Evolutionary conservation across 2,329 filamentous ascomycete genomes (phyloP), one percentile per base, ranked within the genome.

Genomic region (Alternaria atra): DNA sequence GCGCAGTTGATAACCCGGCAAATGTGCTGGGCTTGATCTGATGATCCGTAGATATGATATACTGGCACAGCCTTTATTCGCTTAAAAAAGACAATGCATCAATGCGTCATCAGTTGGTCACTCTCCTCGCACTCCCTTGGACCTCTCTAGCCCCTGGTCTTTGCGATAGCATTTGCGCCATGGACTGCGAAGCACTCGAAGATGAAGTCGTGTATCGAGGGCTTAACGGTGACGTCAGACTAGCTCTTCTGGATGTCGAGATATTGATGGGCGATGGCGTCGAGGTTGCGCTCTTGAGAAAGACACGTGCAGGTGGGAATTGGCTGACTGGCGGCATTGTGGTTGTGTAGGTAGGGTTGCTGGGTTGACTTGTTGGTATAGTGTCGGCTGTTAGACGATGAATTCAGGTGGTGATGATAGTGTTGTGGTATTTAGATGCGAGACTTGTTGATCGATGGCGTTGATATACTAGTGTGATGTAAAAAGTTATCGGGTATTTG

Each of bases 311-410:
- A 10, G 73, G 72, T 13, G 73, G 73, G 57, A 76, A 74, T 67
- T 74, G 71, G 62, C 71, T 74, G 58, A 76, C 65, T 55, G 73
- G 64, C 69, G 73, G 73, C 73, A 76, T 76, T 48, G 34, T 60
- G 44, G 29, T 39, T 6, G 53, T 39, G 37, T 35, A 15, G 27
- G 17, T 42, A 15, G 10, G 9, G 39, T 42, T 42, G 20, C 3
- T 5, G 25, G 20, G 39, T 23, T 25, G 29, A 47, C 10, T 52
- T 51, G 50, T 20, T 47, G 15, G 25, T 39, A 7, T 47, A n/a
- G 23, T 47, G 32, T 35, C 5, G n/a, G 13, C 27, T 46, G 32
- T 10, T 17, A 12, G 25, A 34, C 8, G 42, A 43, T 34, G 29
- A 27, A 30, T 35, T 17, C 17, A 43, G 23, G 40, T 40, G 52